Evolutionary conservation across 2,329 filamentous ascomycete genomes (phyloP).

Genomic region (Fusarium chaquense): DNA sequence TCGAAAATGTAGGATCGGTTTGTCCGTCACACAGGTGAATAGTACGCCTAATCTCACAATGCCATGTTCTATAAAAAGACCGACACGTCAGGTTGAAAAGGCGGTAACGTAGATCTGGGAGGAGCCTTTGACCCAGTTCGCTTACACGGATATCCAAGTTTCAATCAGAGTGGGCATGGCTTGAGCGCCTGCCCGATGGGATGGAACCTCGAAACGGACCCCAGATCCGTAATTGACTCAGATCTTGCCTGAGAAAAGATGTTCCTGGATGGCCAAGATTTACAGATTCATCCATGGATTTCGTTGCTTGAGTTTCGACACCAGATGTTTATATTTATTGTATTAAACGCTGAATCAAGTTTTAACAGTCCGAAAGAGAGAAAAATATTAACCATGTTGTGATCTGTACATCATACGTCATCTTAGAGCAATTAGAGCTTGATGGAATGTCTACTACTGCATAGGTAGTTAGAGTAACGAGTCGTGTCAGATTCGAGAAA

Average conservation of each 20-base stretch:
- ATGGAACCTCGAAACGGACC: constrained; percentile 1
- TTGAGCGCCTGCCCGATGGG: not conserved
- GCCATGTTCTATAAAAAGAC: not conserved
- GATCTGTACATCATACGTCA: constrained; percentile 1
- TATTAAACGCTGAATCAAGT: not conserved
- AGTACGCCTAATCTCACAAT: not conserved
- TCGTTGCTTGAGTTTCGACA: not conserved
- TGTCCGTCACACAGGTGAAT: not conserved
- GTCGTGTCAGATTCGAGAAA: constrained; percentile 26
- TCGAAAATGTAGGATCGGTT: not conserved
- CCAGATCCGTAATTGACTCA: constrained; percentile 4
- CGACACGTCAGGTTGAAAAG: constrained; percentile 7
- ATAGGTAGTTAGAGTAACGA: not conserved
- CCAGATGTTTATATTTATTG: not conserved
- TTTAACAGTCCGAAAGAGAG: not conserved
- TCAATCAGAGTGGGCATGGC: constrained; percentile 16
- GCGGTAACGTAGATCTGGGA: constrained; percentile 6
- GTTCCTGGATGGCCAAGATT: constrained; percentile 6
- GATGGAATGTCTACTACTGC: not conserved
- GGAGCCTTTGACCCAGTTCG: constrained; percentile 16
- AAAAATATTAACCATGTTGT: not conserved
- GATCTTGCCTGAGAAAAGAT: constrained; percentile 1
- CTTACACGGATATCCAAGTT: constrained; percentile 12
- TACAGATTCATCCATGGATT: not conserved
- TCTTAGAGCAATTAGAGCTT: not conserved